A percentile compares a stretch with the other conserved stretches of the same genome.
These are phyloP conservation scores for Russula olivacea DNA, from an alignment of 768 basidiomycete species.

Conservation along the genomic window DNA sequence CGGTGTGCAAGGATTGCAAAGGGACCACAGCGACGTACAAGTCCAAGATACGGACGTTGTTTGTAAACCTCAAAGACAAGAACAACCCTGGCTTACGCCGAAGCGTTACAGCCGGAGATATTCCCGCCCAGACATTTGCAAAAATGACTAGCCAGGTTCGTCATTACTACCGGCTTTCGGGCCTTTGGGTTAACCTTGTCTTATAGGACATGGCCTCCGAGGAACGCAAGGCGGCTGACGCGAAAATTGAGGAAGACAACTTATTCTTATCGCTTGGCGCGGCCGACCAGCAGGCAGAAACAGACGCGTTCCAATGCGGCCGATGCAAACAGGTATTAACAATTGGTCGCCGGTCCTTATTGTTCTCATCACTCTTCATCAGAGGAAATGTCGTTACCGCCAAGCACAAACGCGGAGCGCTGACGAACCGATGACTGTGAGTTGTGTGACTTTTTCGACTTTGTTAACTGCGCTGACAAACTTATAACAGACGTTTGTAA, in stretches of 20 bases:
- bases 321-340: conserved; percentile 78
- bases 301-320: conserved; percentile 94
- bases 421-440: conserved; percentile 96
- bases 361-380: conserved; percentile 6
- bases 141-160: conserved; percentile 77
- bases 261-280: conserved; percentile 89
- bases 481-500: conserved; percentile 70
- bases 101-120: conserved; percentile 77
- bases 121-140: conserved; percentile 62
- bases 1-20: conserved; percentile 45
- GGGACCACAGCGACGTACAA: conserved; percentile 51
- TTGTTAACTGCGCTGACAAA: conserved; percentile 14
- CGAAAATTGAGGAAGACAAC: conserved; percentile 78
- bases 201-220: conserved; percentile 92
- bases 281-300: conserved; percentile 86
- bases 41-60: conserved; percentile 78
- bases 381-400: conserved; percentile 86
- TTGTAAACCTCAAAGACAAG: conserved; percentile 93
- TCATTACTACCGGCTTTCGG: background rate
- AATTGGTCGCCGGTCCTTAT: background rate
- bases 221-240: conserved; percentile 78
- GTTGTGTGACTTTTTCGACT: conserved; percentile 29
- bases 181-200: background rate
- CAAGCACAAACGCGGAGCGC: conserved; percentile 97
- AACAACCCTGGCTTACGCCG: conserved; percentile 83